A percentile compares a stretch with the other conserved stretches of the same genome.
Evolutionary conservation across 208 protist genomes (phyloP).

Genomic region (Novymonas esmeraldas): DNA sequence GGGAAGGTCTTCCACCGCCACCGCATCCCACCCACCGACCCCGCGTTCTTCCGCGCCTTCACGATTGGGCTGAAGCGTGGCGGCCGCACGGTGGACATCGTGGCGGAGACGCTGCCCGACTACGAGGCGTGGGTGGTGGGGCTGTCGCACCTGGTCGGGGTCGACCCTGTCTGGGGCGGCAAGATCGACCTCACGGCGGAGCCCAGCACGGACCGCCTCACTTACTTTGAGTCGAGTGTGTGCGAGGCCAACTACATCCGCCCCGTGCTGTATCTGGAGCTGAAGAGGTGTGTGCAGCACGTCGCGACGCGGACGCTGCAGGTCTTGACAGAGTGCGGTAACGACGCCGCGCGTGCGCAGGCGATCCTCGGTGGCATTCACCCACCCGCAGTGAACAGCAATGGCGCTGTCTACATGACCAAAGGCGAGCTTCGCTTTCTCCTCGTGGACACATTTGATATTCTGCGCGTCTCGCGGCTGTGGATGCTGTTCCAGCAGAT

Average conservation of each 20-base stretch:
- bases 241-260: slow-evolving; percentile 90
- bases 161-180: slow-evolving; percentile 91
- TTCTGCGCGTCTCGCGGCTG: slow-evolving; percentile 82
- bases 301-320: slow-evolving; percentile 44
- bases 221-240: slow-evolving; percentile 79
- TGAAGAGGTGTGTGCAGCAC: slow-evolving; percentile 77
- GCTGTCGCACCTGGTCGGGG: slow-evolving; percentile 75
- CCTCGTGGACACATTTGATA: slow-evolving; percentile 71
- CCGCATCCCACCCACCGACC: slow-evolving; percentile 53
- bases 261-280: slow-evolving; percentile 73
- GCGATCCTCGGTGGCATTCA: slow-evolving; percentile 81
- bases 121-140: slow-evolving; percentile 94
- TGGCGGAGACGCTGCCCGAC: slow-evolving; percentile 86
- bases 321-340: slow-evolving; percentile 63
- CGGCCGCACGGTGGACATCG: slow-evolving; percentile 90
- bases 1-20: slow-evolving; percentile 92
- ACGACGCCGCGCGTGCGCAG: slow-evolving; percentile 73
- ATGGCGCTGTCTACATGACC: slow-evolving; percentile 88
- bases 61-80: slow-evolving; percentile 81
- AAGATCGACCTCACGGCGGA: slow-evolving; percentile 86
- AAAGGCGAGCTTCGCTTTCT: slow-evolving; percentile 92
- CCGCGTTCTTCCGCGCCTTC: slow-evolving; percentile 88
- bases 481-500: slow-evolving; percentile 92
- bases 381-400: slow-evolving; percentile 71
- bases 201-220: slow-evolving; percentile 62